Base-by-base conservation (phyloP, 2,329 filamentous ascomycete species). In the Hypoxylon rubiginosum region DNA sequence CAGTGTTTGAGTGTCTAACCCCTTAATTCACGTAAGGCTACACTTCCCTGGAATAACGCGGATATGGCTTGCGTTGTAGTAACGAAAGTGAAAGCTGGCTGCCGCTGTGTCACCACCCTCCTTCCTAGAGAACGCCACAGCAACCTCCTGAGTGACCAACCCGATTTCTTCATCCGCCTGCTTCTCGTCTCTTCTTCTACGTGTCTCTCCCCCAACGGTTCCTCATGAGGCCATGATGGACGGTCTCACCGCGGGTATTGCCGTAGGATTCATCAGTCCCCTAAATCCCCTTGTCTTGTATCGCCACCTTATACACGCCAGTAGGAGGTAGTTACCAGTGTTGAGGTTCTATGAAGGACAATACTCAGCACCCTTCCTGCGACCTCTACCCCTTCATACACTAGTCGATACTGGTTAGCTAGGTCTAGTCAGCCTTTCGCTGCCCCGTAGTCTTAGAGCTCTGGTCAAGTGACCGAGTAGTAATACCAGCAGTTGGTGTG, bases 81-180 rank as follows among this genome's bases (percentile, higher is more conserved):
- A 28, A 51, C 41, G 15, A 58, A 57, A 32, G 41, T 26, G 32
- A 15, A 43, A 24, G 13, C 26, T 48, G 4, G 28, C 45, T n/a
- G 24, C 34, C 48, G 54, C 28, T 19, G 59, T 56, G 51, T 48
- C 49, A 56, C 64, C 39, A 41, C 30, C 39, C 39, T 51, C 45
- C 43, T 46, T 21, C 49, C 26, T 43, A 11, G 15, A 17, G 2
- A 32, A 50, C 15, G 24, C 19, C 46, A 50, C 26, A 19, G 6
- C 4, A 11, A 11, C 15, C 46, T 6, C 46, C 26, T 30, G 46
- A n/a, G 32, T 50, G 24, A 17, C 13, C 7, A 15, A 4, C 21
- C 11, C 24, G n/a, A 49, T 26, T 9, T 50, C 26, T 30, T 28
- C 46, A 6, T n/a, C 9, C 10, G 9, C 26, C 24, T 32, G n/a